Evolutionary conservation across 768 basidiomycete genomes (phyloP).

Genomic region (Daedaleopsis sinensis): DNA sequence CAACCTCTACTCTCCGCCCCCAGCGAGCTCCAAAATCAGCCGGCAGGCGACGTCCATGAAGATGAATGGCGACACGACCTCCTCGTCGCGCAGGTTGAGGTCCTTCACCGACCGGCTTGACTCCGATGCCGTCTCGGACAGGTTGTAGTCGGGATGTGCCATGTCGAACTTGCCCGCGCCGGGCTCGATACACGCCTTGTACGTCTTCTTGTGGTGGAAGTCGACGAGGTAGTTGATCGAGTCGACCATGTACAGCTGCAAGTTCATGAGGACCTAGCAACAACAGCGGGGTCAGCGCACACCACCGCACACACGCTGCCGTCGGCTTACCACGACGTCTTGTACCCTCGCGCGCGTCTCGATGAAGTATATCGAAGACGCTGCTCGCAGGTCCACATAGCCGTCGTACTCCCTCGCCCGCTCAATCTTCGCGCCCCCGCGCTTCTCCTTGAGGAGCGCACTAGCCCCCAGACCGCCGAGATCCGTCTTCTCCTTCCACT

Average conservation of each 20-base stretch:
- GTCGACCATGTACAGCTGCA: constrained; percentile 97
- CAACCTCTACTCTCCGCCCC: constrained; percentile 45
- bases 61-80: constrained; percentile 83
- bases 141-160: constrained; percentile 46
- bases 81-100: constrained; percentile 57
- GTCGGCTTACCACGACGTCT: constrained; percentile 80
- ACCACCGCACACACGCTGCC: background rate
- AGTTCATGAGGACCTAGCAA: constrained; percentile 88
- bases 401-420: constrained; percentile 67
- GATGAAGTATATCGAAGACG: constrained; percentile 86
- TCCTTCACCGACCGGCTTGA: constrained; percentile 58
- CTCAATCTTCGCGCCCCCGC: constrained; percentile 52
- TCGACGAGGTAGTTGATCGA: constrained; percentile 96
- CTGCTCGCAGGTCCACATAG: constrained; percentile 61
- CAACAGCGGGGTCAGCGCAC: background rate
- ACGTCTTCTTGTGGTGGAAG: constrained; percentile 97
- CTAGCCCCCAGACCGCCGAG: constrained; percentile 69
- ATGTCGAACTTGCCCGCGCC: constrained; percentile 76
- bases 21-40: constrained; percentile 92
- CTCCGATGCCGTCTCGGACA: constrained; percentile 59
- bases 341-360: constrained; percentile 90
- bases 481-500: constrained; percentile 93
- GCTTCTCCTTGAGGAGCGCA: constrained; percentile 33
- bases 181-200: constrained; percentile 69
- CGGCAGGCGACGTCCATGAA: constrained; percentile 97